Percentiles rank a stretch among this genome's conserved stretches.
Conservation (phyloP, 2,329 filamentous ascomycete species). For the Talaromyces sp. region DNA sequence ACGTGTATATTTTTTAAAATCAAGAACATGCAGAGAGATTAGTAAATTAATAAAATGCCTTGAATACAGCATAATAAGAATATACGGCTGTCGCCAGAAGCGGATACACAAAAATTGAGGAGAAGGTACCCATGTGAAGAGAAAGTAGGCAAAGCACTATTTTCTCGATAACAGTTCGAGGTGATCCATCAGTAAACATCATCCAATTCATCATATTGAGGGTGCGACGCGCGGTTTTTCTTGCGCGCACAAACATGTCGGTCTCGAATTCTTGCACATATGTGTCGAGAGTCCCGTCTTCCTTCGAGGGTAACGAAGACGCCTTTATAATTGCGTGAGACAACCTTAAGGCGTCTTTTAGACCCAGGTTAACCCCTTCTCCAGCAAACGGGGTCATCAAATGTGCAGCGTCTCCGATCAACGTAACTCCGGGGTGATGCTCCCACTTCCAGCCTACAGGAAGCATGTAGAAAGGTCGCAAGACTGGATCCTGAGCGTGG, state of each 20-base stretch:
- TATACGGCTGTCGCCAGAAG: not conserved
- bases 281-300: not conserved
- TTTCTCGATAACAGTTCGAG: not conserved
- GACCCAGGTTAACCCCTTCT: constrained; percentile 15
- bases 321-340: constrained; percentile 1
- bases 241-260: not conserved
- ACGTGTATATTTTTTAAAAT: no score
- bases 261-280: not conserved
- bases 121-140: not conserved
- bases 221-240: not conserved
- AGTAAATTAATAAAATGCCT: not conserved
- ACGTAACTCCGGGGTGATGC: constrained; percentile 15
- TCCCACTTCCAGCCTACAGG: constrained; percentile 17
- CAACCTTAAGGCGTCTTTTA: constrained; percentile 2
- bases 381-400: constrained; percentile 22
- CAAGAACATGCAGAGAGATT: no score
- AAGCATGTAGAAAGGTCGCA: constrained; percentile 16
- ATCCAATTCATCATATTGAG: constrained; percentile 1
- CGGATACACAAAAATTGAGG: not conserved
- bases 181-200: constrained; percentile 1
- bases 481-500: constrained; percentile 6
- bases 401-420: constrained; percentile 21
- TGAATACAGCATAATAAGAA: not conserved
- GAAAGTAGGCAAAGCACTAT: not conserved
- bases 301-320: not conserved